Percentiles rank a stretch among this genome's conserved stretches.
Conservation (phyloP, 2,329 filamentous ascomycete genomes). For the Zalaria obscura region DNA sequence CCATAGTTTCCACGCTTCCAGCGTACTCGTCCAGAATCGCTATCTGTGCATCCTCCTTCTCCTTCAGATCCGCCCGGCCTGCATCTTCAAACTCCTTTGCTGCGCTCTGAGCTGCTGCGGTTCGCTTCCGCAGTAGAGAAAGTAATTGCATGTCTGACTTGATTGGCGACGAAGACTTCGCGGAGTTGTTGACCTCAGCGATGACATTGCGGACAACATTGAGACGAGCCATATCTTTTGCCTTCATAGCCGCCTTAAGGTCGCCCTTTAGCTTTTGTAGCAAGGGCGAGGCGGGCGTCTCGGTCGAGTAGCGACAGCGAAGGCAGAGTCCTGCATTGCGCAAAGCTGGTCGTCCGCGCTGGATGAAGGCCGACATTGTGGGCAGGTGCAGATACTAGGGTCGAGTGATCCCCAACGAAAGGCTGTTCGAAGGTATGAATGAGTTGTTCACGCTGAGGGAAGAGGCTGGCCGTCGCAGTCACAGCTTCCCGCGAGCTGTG, state of each 20-base stretch:
- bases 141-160: slow-evolving; percentile 56
- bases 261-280: slow-evolving; percentile 30
- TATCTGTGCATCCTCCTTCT: slow-evolving; percentile 55
- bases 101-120: slow-evolving; percentile 43
- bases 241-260: slow-evolving; percentile 32
- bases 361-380: neutral
- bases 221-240: slow-evolving; percentile 44
- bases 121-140: slow-evolving; percentile 50
- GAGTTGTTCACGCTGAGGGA: no score
- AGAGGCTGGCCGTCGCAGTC: no score
- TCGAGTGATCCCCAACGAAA: no score
- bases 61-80: slow-evolving; percentile 52
- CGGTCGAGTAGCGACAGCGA: slow-evolving; percentile 10
- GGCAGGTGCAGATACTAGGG: no score
- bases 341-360: neutral
- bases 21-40: slow-evolving; percentile 52
- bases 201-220: slow-evolving; percentile 55
- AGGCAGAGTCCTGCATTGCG: neutral
- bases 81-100: slow-evolving; percentile 49
- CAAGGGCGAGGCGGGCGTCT: slow-evolving; percentile 20
- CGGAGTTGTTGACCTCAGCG: slow-evolving; percentile 57
- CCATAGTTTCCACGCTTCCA: slow-evolving; percentile 41
- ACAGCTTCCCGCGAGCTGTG: no score
- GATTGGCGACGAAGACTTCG: slow-evolving; percentile 58
- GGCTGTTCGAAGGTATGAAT: no score